phyloP scores from a whole-genome alignment of 768 basidiomycete genomes.

The Pulveroboletus frians region DNA sequence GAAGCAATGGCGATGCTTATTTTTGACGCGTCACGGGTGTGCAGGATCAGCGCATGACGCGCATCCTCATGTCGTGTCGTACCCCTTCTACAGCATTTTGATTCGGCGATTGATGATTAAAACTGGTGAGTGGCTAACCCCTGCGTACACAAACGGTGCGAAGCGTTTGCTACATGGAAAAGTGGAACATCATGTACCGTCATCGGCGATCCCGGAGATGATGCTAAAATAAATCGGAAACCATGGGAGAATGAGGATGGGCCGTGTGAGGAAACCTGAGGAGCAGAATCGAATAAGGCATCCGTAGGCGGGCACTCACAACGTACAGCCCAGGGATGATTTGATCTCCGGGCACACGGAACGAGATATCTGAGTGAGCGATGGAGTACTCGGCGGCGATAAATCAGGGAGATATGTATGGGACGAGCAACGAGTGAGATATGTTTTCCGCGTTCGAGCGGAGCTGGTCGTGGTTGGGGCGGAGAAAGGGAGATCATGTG shows the following conservation, averaged over 20 bases:
- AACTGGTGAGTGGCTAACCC: background rate
- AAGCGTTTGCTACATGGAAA: background rate
- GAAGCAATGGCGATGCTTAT: background rate
- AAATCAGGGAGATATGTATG: background rate
- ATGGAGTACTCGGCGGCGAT: no score
- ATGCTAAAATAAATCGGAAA: background rate
- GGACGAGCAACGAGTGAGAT: background rate
- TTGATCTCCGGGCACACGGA: background rate
- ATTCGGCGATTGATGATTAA: background rate
- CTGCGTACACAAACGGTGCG: background rate
- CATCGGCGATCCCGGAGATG: background rate
- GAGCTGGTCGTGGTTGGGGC: slow-evolving; percentile 32
- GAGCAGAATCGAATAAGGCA: background rate
- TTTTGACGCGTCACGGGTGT: background rate
- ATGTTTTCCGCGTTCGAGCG: slow-evolving; percentile 27
- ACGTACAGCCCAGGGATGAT: background rate
- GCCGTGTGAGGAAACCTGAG: slow-evolving; percentile 4
- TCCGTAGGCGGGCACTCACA: background rate
- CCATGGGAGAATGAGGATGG: background rate
- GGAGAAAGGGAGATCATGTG: slow-evolving; percentile 30
- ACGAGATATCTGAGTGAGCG: background rate
- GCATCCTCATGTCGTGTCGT: background rate
- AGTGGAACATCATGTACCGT: no score
- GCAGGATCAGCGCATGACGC: background rate
- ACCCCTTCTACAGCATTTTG: background rate